Evolutionary conservation across 192 early-diverging fungal species (phyloP).

Genomic region (Coemansia sp.): DNA sequence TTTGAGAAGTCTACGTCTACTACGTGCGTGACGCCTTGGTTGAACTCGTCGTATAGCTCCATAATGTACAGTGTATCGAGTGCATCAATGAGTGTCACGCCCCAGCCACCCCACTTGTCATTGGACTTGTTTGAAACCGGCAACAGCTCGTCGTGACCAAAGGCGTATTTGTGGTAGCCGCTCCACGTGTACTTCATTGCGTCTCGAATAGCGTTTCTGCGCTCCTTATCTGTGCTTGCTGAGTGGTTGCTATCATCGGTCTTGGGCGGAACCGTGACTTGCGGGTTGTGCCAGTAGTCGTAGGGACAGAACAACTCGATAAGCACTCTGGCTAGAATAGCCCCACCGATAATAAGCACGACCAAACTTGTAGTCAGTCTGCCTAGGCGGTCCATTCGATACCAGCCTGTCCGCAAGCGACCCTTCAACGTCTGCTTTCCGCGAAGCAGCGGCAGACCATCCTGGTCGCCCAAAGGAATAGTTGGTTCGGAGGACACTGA

Average conservation of each 20-base stretch:
- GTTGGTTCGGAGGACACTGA: slow-evolving; percentile 28
- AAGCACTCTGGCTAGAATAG: slow-evolving; percentile 14
- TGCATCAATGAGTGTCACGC: slow-evolving; percentile 76
- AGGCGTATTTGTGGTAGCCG: slow-evolving; percentile 48
- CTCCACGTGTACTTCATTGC: slow-evolving; percentile 54
- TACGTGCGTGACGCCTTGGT: slow-evolving; percentile 67
- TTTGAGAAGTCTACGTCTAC: slow-evolving; percentile 58
- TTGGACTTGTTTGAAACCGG: slow-evolving; percentile 45
- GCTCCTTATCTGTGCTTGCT: slow-evolving; percentile 24
- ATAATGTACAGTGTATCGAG: slow-evolving; percentile 87
- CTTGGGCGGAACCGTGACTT: slow-evolving; percentile 26
- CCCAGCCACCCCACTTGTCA: slow-evolving; percentile 54
- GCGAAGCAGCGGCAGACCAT: slow-evolving; percentile 19
- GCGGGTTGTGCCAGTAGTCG: slow-evolving; percentile 37
- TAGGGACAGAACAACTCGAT: slow-evolving; percentile 35
- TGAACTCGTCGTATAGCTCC: slow-evolving; percentile 77
- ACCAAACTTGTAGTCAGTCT: slow-evolving; percentile 24
- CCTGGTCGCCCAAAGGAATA: slow-evolving; percentile 14
- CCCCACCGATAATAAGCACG: slow-evolving; percentile 17
- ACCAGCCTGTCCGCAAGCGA: slow-evolving; percentile 29
- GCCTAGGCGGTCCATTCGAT: slow-evolving; percentile 35
- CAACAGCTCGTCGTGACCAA: slow-evolving; percentile 50
- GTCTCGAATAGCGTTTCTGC: slow-evolving; percentile 28
- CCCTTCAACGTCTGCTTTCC: slow-evolving; percentile 11
- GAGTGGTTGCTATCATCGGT: slow-evolving; percentile 23